Base-by-base conservation (phyloP, 2,329 filamentous ascomycete species). In the Colletotrichum sp. region DNA sequence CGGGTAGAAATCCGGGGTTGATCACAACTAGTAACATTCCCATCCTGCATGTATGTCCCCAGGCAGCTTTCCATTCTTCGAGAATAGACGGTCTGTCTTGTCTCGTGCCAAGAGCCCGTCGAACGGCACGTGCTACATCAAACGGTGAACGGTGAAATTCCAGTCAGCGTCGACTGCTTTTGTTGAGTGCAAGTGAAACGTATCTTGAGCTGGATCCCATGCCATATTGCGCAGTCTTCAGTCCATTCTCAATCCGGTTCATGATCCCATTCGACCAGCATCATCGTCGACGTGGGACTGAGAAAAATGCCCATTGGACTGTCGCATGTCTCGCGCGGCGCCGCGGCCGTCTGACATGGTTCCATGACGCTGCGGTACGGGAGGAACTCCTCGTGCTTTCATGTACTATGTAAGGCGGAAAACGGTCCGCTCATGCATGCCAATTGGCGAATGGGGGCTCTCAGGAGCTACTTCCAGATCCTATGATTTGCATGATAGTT, bases 361-460 rank as follows among this genome's bases (percentile, higher is more conserved):
- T 66, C 36, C 48, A 61, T 69, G 24, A 43, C 18, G 34, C 34
- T 69, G 67, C 56, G 72, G 55, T 62, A 56, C 72, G 68, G 69
- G 73, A 74, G 59, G 64, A 73, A 75, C 63, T 75, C 70, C 70
- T 75, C 63, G 73, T 74, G 73, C 69, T 66, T 69, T 72, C 62
- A 73, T 76, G 71, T 76, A 74, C 67, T 55, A 73, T 76, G 71
- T 76, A 76, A 65, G 71, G 74, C 74, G 74, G 74, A 76, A 74
- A 76, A 74, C 71, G 74, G 74, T 74, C 74, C 74, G 71, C 74
- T 69, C 74, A 69, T 76, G 74, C 74, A 76, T 55, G 52, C 30
- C 34, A 48, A 74, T 76, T 76, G 74, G 59, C 63, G 64, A 74
- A 69, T 69, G 34, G 28, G 38, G 65, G 64, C 34, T 61, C 59